These are phyloP conservation scores for Tremella yokohamensis DNA, from an alignment of 768 basidiomycete species.

Conservation along the genomic window DNA sequence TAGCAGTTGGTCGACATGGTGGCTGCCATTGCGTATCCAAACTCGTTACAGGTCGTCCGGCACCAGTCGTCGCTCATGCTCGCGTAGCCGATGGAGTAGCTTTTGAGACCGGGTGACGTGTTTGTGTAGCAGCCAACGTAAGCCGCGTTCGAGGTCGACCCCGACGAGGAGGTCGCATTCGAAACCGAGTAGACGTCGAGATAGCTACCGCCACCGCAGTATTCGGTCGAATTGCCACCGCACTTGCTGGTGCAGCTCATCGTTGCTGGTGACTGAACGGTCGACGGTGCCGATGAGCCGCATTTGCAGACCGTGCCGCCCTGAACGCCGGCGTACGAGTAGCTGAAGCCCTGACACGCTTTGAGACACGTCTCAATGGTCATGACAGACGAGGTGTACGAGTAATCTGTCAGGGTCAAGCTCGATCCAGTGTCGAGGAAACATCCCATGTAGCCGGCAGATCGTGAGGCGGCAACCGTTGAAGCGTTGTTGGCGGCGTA, in stretches of 20 bases:
- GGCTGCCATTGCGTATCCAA: not conserved
- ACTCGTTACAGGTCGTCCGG: not conserved
- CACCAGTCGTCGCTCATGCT: not conserved
- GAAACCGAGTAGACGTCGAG: not conserved
- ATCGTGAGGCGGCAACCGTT: not conserved
- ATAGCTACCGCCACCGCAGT: not conserved
- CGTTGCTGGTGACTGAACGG: not conserved
- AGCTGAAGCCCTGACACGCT: slow-evolving; percentile 2
- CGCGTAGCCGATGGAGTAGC: not conserved
- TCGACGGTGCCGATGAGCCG: slow-evolving; percentile 5
- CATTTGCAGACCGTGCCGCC: not conserved
- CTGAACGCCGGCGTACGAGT: not conserved
- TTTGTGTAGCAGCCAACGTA: not conserved
- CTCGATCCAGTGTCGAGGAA: not conserved
- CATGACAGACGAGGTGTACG: slow-evolving; percentile 3
- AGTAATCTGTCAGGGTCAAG: not conserved
- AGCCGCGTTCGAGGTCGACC: not conserved
- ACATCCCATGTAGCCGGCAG: slow-evolving; percentile 2
- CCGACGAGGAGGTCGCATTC: not conserved
- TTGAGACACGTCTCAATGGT: slow-evolving; percentile 5
- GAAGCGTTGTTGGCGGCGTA: not conserved
- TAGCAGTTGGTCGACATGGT: slow-evolving; percentile 1
- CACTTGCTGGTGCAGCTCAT: not conserved
- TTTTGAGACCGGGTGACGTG: not conserved
- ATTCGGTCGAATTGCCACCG: not conserved